Base-by-base conservation (phyloP, 768 basidiomycete genomes). In the Tephrocybe sp. region DNA sequence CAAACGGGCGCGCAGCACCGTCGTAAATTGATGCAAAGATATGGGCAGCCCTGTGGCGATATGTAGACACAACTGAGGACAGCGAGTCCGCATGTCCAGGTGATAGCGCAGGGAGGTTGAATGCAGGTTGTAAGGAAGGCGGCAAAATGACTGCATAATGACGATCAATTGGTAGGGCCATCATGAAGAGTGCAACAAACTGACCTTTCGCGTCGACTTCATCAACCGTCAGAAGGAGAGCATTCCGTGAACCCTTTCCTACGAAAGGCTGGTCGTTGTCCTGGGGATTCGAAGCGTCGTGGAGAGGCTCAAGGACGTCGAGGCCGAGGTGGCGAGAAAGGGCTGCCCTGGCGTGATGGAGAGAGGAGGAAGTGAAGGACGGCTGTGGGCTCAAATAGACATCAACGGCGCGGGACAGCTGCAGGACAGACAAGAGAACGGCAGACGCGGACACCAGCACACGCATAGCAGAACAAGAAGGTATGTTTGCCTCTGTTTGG, bases 321-420 rank as follows among this genome's bases (percentile, higher is more conserved):
- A 90, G 75, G n/a, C 84, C 83, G 10, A 90, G 77, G 64, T 90
- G 87, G 47, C 78, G 80, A 17, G 86, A 79, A 26, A 91, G 71
- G 5, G 74, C 80, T 30, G 80, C 74, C 58, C 77, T 82, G 37
- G 84, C 84, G 44, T 81, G 78, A 36, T 77, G 73, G 23, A 75
- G 71, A 17, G 79, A 75, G 21, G 77, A 59, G 1, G 67, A 73
- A 38, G 73, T 60, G 11, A 64, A 61, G 2, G 71, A 55, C 6
- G 64, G 55, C 4, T 67, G 59, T 1, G 88, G 84, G 49, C 75
- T 75, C 15, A 89, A 71, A 62, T 84, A 89, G 24, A 89, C 77
- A 39, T 78, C 68, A 8, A 84, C 72, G 18, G 85, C 84, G 53
- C 68, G 69, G 30, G 74, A 71, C 23, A 79, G 60, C 24, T 68